These are phyloP conservation scores for Austroboletus rostrupii DNA, from an alignment of 1,284 basidiomycete genomes.

Conservation along the genomic window DNA sequence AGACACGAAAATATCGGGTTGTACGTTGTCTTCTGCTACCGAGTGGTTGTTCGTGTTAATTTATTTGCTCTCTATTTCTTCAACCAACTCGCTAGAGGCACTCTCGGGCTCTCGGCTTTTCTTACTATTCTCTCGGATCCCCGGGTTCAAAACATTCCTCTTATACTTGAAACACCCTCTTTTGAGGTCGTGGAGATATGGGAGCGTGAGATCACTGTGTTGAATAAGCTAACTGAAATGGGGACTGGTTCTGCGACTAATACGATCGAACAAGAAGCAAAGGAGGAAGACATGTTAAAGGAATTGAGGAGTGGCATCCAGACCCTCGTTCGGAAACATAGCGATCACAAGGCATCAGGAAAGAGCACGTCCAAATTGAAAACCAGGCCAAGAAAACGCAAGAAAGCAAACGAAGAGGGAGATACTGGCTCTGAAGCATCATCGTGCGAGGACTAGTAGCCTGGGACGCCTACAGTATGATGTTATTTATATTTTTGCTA, in stretches of 20 bases:
- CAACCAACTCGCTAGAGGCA: slow-evolving; percentile 43
- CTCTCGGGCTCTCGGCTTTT: slow-evolving; percentile 65
- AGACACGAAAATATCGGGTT: slow-evolving; percentile 83
- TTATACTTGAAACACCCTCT: slow-evolving; percentile 80
- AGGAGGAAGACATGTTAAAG: slow-evolving; percentile 3
- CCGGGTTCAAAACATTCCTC: slow-evolving; percentile 66
- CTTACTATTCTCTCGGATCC: slow-evolving; percentile 66
- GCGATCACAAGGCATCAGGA: slow-evolving; percentile 6
- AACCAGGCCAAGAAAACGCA: slow-evolving; percentile 6
- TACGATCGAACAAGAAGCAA: neutral
- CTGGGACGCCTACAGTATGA: too few relatives aligned
- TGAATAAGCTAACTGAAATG: slow-evolving; percentile 45
- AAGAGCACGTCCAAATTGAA: slow-evolving; percentile 1
- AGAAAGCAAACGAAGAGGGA: slow-evolving; percentile 2
- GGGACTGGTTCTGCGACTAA: neutral
- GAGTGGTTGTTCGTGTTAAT: neutral
- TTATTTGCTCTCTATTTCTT: neutral
- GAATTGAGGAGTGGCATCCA: slow-evolving; percentile 14
- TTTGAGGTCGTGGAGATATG: slow-evolving; percentile 65
- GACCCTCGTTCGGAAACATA: slow-evolving; percentile 14
- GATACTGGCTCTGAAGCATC: slow-evolving; percentile 13
- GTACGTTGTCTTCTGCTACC: slow-evolving; percentile 32
- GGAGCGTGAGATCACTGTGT: slow-evolving; percentile 64
- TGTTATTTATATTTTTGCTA: neutral
- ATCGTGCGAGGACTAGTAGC: neutral